Base-by-base conservation (phyloP, 495 filamentous ascomycete species). In the Xeromyces bisporus region DNA sequence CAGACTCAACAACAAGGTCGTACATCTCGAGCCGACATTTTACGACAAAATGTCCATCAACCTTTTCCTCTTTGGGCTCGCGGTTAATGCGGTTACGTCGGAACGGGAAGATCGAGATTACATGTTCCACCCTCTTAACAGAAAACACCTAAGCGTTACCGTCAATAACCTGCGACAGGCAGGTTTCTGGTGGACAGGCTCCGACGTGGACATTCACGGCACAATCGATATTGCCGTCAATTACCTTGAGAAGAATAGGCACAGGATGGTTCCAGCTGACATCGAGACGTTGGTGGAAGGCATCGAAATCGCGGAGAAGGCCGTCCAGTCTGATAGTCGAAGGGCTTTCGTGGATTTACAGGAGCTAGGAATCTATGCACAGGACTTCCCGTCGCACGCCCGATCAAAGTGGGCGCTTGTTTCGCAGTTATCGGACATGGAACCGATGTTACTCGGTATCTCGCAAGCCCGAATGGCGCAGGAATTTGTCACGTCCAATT, bases 131-230 rank as follows among this genome's bases (percentile, higher is more conserved):
- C 64, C 71, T 0, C 67, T 64, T 5, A 86, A 83, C 43, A 51
- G 67, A 15, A 73, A 68, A 24, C 55, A 63, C 29, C 57, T 93
- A 0, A 55, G 67, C 26, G 55, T 69, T 17, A 59, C 87, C 0
- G 75, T 87, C 9, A 66, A 62, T 31, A 93, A 96, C 46, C 56
- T 96, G 18, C 65, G 80, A 15, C 79, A 91, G 44, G 75, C 81
- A n/a, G 78, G 78, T 24, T 92, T 93, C 43, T 89, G 84, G 56
- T 93, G 86, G 64, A 75, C 76, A 6, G 83, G 85, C 21, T 83
- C 79, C 35, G 71, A 73, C 0, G 58, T 60, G 8, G 70, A 86
- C 36, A 62, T 92, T 3, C 28, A 45, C 3, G 66, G 56, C 11
- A 67, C 79, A 2, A 40, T 87, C 4, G 62, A 79, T 10, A 69